These are phyloP conservation scores for Fusarium nygamai DNA, from an alignment of 2,329 filamentous ascomycete species.

Conservation along the genomic window DNA sequence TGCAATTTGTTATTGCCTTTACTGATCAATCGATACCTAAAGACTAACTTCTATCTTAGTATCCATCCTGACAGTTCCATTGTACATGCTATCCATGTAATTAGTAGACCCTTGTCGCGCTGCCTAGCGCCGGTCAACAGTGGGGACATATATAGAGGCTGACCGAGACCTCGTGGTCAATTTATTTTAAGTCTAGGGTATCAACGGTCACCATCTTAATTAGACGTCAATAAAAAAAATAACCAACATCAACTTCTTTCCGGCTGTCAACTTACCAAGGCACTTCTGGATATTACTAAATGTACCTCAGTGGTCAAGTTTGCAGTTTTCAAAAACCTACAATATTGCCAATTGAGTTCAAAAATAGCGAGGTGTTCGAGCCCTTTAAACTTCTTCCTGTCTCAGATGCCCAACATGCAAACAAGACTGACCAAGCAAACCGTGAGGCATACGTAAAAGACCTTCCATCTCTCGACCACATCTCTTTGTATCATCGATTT, in stretches of 20 bases:
- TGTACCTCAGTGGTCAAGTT: no score
- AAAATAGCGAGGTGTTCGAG: neutral
- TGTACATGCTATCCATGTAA: neutral
- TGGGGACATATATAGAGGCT: conserved; percentile 1
- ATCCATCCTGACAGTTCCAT: neutral
- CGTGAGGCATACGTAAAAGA: fast-evolving
- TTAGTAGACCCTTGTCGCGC: conserved; percentile 13
- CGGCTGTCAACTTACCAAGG: neutral
- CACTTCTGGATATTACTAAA: neutral
- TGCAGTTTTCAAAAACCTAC: neutral
- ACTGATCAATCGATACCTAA: neutral
- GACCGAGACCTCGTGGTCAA: conserved; percentile 21
- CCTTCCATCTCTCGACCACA: neutral
- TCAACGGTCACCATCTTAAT: conserved; percentile 12
- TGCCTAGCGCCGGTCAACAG: conserved; percentile 21
- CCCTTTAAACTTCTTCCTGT: no score
- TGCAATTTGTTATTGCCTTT: neutral
- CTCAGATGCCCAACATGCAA: no score
- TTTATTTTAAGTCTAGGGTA: conserved; percentile 22
- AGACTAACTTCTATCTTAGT: neutral
- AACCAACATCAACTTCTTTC: neutral
- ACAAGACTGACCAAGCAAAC: neutral
- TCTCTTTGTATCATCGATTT: neutral
- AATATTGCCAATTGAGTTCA: neutral
- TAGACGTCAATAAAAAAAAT: neutral